Conservation (phyloP, 345 rosid species). For the Boechera retrofracta region DNA sequence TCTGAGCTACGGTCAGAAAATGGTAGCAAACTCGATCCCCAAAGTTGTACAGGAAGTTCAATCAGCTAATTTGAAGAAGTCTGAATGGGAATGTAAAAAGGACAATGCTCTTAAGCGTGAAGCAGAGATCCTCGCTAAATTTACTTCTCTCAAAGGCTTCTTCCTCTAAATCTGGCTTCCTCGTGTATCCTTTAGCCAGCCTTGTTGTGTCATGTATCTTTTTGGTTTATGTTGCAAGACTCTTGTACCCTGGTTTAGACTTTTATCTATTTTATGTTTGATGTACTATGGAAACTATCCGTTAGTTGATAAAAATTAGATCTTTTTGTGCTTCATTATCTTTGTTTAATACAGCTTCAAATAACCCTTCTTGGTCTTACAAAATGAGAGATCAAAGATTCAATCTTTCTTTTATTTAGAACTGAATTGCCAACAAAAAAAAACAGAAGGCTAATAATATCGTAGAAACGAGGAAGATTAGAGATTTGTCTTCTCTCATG, state of each 20-base stretch:
- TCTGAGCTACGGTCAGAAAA: conserved; percentile 50
- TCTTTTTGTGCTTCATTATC: background rate
- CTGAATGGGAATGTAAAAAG: conserved; percentile 64
- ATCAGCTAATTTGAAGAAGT: conserved; percentile 54
- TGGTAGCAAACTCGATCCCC: conserved; percentile 60
- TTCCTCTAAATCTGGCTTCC: conserved; percentile 31
- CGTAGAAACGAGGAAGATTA: conserved; percentile 18
- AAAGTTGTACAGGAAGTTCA: conserved; percentile 64
- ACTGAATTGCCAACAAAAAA: conserved; percentile 10
- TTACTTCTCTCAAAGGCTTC: conserved; percentile 62
- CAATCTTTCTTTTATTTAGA: conserved; percentile 22
- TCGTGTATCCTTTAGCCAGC: conserved; percentile 6
- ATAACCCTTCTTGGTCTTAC: background rate
- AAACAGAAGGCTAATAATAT: conserved; percentile 15
- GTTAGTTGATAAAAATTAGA: background rate
- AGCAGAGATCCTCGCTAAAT: conserved; percentile 62
- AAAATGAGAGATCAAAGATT: background rate
- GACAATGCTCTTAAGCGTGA: conserved; percentile 56
- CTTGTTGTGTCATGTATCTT: conserved; percentile 22
- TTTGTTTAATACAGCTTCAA: background rate
- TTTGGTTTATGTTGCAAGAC: conserved; percentile 22
- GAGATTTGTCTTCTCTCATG: background rate
- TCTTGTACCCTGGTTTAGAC: background rate
- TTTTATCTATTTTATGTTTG: background rate
- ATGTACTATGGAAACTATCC: conserved; percentile 11